Evolutionary conservation across 2,329 filamentous ascomycete species (phyloP).

Genomic region (Harringtonia lauricola): DNA sequence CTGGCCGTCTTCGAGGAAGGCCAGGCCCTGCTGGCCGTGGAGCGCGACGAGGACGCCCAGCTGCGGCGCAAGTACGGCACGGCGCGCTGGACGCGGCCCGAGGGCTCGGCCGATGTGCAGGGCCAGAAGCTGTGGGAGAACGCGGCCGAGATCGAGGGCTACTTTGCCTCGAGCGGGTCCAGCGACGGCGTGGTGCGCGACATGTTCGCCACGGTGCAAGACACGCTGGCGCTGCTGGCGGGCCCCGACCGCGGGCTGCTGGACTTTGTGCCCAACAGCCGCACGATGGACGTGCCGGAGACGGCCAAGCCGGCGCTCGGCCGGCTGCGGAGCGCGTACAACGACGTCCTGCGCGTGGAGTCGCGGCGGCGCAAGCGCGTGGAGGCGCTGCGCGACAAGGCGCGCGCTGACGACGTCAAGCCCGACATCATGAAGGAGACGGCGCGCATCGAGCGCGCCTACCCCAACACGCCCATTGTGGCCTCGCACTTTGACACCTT

Average conservation of each 20-base stretch:
- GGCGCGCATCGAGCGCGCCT: constrained; percentile 72
- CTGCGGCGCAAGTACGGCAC: constrained; percentile 74
- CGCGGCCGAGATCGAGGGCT: constrained; percentile 71
- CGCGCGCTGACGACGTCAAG: constrained; percentile 80
- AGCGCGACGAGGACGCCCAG: constrained; percentile 73
- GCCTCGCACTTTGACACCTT: constrained; percentile 87
- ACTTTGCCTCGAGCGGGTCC: constrained; percentile 56
- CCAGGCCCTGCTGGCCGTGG: constrained; percentile 62
- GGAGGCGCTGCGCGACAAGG: constrained; percentile 67
- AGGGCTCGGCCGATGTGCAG: constrained; percentile 57
- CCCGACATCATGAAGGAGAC: constrained; percentile 74
- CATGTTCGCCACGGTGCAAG: constrained; percentile 68
- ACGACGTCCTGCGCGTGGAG: constrained; percentile 76
- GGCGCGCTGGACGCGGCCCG: constrained; percentile 65
- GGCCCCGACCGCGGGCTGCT: constrained; percentile 73
- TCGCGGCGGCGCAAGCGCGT: constrained; percentile 69
- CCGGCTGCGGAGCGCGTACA: constrained; percentile 66
- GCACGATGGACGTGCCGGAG: constrained; percentile 67
- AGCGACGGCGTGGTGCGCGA: constrained; percentile 55
- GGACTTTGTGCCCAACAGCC: constrained; percentile 79
- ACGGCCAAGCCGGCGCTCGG: constrained; percentile 70
- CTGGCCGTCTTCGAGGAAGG: constrained; percentile 73
- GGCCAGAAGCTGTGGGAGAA: constrained; percentile 62
- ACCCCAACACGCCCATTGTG: constrained; percentile 73
- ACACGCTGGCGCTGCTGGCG: constrained; percentile 62